Base-by-base conservation (phyloP, 768 basidiomycete species). In the Suillus paluster region DNA sequence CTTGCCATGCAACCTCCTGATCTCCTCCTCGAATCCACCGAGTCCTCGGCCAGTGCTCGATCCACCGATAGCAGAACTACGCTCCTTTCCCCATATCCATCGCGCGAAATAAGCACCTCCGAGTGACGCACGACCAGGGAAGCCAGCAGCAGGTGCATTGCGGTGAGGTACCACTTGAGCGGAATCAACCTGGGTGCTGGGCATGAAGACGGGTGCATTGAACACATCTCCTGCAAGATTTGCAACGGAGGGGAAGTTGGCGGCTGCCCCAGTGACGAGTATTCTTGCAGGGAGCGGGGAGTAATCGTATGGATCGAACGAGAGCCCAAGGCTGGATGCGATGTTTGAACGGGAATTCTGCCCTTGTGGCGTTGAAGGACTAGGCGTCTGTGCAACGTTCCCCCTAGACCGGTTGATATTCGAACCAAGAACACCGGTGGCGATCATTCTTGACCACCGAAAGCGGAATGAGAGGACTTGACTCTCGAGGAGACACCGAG, bases 31-130 rank as follows among this genome's bases (percentile, higher is more conserved):
- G 65, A 90, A 94, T 27, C 84, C 86, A 25, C 83, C 84, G 25
- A 86, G 78, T 4, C 78, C 81, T 33, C 75, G 66, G 2, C 62
- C 68, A 30, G 73, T 55, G 39, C 80, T 77, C 4, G 78, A 69
- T 9, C 67, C 70, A 27, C 71, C 69, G 19, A 63, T 55, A 33
- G 63, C 57, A 11, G 74, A 73, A 59, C 69, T 75, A 30, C 79
- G 77, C 59, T 91, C 88, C 65, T 86, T 83, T 44, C 90, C 86
- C 92, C 91, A 94, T 46, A 91, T 88, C 92, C 93, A 95, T 9
- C 93, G 82, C 33, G 92, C 93, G 45, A 91, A 77, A 69, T 92
- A 94, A 1, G 92, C 90, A 0, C 85, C 83, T 0, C 92, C 92
- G 4, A 94, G 77, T 0, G 89, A 81, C 1, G 86, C 89, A 14